Conservation (phyloP, 2,329 filamentous ascomycete species). For the Teratosphaeria viscida region DNA sequence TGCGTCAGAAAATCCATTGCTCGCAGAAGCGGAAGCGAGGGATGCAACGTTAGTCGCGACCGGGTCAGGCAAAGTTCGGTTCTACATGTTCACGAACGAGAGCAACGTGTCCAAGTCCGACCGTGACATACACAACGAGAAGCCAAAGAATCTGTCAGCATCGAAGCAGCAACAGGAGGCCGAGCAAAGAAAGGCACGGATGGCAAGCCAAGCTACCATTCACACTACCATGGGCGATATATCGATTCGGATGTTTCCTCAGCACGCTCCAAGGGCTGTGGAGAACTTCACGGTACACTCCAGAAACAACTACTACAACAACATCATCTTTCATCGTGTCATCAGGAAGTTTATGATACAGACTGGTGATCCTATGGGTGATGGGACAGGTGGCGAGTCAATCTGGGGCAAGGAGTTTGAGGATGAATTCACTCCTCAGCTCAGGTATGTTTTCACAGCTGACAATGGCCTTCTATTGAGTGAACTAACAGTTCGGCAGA, state of each 20-base stretch:
- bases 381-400: slow-evolving; percentile 80
- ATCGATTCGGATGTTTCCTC: slow-evolving; percentile 82
- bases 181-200: slow-evolving; percentile 55
- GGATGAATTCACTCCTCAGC: slow-evolving; percentile 73
- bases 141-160: slow-evolving; percentile 55
- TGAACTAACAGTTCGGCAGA: slow-evolving; percentile 2
- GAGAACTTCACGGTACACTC: slow-evolving; percentile 96
- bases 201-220: slow-evolving; percentile 68
- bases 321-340: slow-evolving; percentile 91
- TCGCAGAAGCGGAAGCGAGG: slow-evolving; percentile 81
- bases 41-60: slow-evolving; percentile 85
- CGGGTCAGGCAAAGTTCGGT: slow-evolving; percentile 75
- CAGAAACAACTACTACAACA: slow-evolving; percentile 88
- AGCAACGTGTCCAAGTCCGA: slow-evolving; percentile 70
- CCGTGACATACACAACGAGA: slow-evolving; percentile 91
- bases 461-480: neutral
- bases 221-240: slow-evolving; percentile 95
- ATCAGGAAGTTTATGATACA: slow-evolving; percentile 99
- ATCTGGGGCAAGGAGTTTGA: slow-evolving; percentile 91
- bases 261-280: slow-evolving; percentile 84
- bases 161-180: slow-evolving; percentile 41
- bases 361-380: slow-evolving; percentile 72
- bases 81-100: slow-evolving; percentile 97
- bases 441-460: slow-evolving; percentile 42
- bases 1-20: slow-evolving; percentile 80